Conservation (phyloP, 1,139 yeast genomes). For the Yamadazyma diddensiae region DNA sequence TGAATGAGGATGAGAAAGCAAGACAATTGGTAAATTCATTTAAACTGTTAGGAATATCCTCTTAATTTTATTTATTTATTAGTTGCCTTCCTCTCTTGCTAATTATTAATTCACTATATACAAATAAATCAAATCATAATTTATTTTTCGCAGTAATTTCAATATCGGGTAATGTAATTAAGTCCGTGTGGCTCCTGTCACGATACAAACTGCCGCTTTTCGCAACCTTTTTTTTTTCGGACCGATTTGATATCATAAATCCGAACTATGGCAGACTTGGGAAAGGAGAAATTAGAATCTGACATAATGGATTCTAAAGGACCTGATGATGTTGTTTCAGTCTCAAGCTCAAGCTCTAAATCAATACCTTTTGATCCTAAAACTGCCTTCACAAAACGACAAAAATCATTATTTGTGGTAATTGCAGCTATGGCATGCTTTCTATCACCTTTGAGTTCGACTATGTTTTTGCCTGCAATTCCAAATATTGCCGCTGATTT, state of each 20-base stretch:
- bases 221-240: background rate
- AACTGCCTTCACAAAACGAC: background rate
- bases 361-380: background rate
- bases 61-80: slow-evolving; percentile 2
- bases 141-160: too few species aligned
- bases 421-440: slow-evolving; percentile 22
- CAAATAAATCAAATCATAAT: too few species aligned
- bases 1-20: slow-evolving; percentile 28
- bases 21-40: slow-evolving; percentile 30
- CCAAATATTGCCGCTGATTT: slow-evolving; percentile 40
- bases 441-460: slow-evolving; percentile 38
- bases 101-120: too few species aligned
- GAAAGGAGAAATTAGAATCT: background rate
- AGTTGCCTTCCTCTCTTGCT: too few species aligned
- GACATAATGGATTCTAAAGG: too few species aligned
- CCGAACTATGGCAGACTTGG: background rate
- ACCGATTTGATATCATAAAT: background rate
- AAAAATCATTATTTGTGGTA: slow-evolving; percentile 3
- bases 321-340: background rate
- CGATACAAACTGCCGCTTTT: background rate
- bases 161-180: too few species aligned
- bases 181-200: background rate
- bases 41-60: slow-evolving; percentile 15
- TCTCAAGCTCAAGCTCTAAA: background rate
- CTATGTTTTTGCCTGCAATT: slow-evolving; percentile 48